Percentiles rank a stretch among this genome's conserved stretches.
phyloP scores from a whole-genome alignment of 495 filamentous ascomycete genomes.

The Penicillium tannophilum region DNA sequence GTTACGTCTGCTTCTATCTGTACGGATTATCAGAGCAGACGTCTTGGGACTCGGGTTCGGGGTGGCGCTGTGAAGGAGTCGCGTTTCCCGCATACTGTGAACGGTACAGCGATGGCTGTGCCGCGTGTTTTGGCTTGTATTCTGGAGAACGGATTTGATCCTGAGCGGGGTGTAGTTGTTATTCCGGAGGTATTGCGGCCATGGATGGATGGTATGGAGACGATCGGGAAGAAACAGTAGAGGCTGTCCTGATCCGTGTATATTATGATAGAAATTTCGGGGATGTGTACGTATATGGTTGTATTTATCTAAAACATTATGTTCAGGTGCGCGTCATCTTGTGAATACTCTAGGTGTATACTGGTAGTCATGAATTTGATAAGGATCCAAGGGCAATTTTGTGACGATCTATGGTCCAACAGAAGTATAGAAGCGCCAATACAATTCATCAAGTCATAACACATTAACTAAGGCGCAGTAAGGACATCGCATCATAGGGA shows the following conservation, averaged over 20 bases:
- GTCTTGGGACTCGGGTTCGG: constrained; percentile 72
- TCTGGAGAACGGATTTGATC: constrained; percentile 91
- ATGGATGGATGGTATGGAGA: constrained; percentile 78
- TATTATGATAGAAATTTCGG: constrained; percentile 8
- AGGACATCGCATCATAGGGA: constrained; percentile 23
- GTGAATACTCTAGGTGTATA: neutral
- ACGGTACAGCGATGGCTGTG: constrained; percentile 91
- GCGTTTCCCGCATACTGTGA: constrained; percentile 80
- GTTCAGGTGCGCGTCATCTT: neutral
- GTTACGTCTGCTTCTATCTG: constrained; percentile 89
- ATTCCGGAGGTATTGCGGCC: constrained; percentile 75
- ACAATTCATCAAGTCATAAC: constrained; percentile 28
- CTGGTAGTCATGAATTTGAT: neutral
- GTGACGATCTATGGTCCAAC: neutral
- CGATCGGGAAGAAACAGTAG: constrained; percentile 47
- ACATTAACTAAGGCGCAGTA: constrained; percentile 21
- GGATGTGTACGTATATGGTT: constrained; percentile 5
- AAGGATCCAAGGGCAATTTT: neutral
- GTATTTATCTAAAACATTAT: neutral
- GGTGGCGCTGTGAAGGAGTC: constrained; percentile 43
- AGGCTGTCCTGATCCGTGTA: constrained; percentile 8
- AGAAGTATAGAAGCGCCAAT: neutral
- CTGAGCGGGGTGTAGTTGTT: constrained; percentile 60
- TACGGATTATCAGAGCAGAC: constrained; percentile 89
- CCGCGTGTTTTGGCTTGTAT: constrained; percentile 87